phyloP scores from a whole-genome alignment of 148 eudicot species.

The Vaccinium vitisidaea region DNA sequence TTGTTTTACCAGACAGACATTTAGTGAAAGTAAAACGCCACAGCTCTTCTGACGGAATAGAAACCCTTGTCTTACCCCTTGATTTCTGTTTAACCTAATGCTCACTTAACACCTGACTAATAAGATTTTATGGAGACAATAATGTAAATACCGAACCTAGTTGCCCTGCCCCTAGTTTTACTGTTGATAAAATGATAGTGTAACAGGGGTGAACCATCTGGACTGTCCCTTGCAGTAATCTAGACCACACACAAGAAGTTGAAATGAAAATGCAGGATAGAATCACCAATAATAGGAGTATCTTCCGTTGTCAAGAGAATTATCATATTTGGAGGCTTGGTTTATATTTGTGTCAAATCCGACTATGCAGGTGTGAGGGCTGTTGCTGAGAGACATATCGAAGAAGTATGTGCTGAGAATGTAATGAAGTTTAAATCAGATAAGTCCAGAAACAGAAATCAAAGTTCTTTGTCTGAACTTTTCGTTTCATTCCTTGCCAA shows the following conservation, averaged over 20 bases:
- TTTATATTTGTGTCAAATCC: constrained; percentile 4
- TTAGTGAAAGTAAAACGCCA: background rate
- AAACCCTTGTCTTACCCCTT: background rate
- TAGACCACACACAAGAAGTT: background rate
- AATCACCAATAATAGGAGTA: background rate
- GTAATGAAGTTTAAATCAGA: constrained; percentile 47
- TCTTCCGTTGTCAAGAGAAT: background rate
- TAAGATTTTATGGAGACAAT: background rate
- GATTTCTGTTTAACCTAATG: background rate
- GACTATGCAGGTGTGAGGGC: constrained; percentile 69
- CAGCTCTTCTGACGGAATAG: background rate
- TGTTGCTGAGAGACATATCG: constrained; percentile 61
- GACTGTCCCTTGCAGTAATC: background rate
- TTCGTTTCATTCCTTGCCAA: constrained; percentile 73
- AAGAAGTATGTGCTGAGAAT: constrained; percentile 55
- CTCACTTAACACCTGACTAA: background rate
- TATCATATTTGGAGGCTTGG: background rate
- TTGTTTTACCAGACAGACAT: background rate
- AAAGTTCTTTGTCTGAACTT: constrained; percentile 67
- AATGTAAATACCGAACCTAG: background rate
- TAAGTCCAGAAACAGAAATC: constrained; percentile 44
- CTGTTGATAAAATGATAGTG: background rate
- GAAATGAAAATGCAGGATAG: background rate
- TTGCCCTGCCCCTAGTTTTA: background rate
- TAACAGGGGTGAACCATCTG: background rate